Percentiles rank a stretch among this genome's conserved stretches.
phyloP scores from a whole-genome alignment of 371 early-diverging fungal genomes.

The Mortierella sp. region DNA sequence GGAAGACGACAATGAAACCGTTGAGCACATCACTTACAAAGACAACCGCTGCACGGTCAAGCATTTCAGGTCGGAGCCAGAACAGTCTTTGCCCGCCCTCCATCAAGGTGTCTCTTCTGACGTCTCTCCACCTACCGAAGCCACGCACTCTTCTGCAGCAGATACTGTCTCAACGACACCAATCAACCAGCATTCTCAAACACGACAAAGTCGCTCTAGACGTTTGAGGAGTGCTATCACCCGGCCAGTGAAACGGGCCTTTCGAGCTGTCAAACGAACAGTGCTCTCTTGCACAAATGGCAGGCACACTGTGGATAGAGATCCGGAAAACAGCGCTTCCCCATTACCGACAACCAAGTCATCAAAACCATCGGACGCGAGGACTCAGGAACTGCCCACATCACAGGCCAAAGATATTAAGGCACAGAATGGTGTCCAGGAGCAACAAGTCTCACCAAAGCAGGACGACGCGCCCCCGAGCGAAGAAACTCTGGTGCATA shows the following conservation, averaged over 20 bases:
- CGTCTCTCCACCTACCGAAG: no score
- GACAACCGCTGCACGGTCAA: slow-evolving; percentile 17
- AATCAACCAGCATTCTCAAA: background rate
- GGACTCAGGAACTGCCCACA: slow-evolving; percentile 1
- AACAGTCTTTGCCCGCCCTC: slow-evolving; percentile 39
- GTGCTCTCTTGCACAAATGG: background rate
- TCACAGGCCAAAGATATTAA: background rate
- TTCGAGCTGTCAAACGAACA: background rate
- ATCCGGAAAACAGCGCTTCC: background rate
- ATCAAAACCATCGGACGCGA: background rate
- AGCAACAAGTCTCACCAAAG: background rate
- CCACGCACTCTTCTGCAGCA: no score
- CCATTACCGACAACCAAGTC: background rate
- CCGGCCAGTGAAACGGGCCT: slow-evolving; percentile 2
- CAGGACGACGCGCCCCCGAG: no score
- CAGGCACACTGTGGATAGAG: no score
- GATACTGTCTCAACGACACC: slow-evolving; percentile 20
- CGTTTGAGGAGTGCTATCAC: background rate
- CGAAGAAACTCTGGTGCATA: background rate
- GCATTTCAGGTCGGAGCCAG: slow-evolving; percentile 18
- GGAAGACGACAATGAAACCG: background rate
- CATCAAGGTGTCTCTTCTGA: slow-evolving; percentile 7
- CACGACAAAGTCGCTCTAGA: background rate
- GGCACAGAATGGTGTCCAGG: background rate
- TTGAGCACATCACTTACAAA: slow-evolving; percentile 13